Conservation (phyloP, 2,329 filamentous ascomycete genomes). For the Colletotrichum sublineola region DNA sequence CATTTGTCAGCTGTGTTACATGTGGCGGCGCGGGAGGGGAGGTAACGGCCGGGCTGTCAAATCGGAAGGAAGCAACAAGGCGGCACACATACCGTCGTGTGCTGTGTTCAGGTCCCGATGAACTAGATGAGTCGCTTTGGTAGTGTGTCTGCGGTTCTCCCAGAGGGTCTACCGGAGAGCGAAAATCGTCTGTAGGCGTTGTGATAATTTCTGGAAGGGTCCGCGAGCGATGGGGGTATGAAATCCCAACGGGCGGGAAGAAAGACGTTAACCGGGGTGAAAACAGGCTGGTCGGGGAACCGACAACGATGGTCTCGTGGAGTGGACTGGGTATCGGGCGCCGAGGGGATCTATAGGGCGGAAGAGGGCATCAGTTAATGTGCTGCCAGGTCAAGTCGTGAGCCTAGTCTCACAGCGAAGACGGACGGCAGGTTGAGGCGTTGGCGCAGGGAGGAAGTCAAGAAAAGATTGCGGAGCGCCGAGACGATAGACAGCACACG, state of each 20-base stretch:
- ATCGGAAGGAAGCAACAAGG: constrained; percentile 6
- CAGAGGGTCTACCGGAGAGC: constrained; percentile 40
- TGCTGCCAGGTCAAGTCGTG: constrained; percentile 34
- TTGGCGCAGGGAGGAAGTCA: constrained; percentile 43
- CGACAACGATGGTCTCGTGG: constrained; percentile 57
- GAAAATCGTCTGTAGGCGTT: constrained; percentile 47
- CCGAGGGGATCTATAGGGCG: constrained; percentile 59
- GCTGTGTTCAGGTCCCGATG: constrained; percentile 50
- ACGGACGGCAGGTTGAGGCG: constrained; percentile 15
- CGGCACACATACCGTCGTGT: constrained; percentile 49
- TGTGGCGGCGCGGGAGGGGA: constrained; percentile 12
- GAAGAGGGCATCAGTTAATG: constrained; percentile 44
- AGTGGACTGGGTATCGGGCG: constrained; percentile 65
- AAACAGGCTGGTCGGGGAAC: constrained; percentile 57
- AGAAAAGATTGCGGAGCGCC: constrained; percentile 37
- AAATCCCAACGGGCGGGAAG: constrained; percentile 43
- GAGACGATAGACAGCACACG: constrained; percentile 23
- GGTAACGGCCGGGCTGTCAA: background rate
- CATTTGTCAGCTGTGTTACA: constrained; percentile 31
- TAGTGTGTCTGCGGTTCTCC: constrained; percentile 51
- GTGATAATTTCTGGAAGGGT: constrained; percentile 51
- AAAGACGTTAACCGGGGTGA: constrained; percentile 47
- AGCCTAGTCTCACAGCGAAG: constrained; percentile 46
- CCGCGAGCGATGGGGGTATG: constrained; percentile 47
- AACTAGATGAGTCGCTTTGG: constrained; percentile 54